Conservation (phyloP, 2,329 filamentous ascomycete genomes). For the Rhexocercosporidium sp. region DNA sequence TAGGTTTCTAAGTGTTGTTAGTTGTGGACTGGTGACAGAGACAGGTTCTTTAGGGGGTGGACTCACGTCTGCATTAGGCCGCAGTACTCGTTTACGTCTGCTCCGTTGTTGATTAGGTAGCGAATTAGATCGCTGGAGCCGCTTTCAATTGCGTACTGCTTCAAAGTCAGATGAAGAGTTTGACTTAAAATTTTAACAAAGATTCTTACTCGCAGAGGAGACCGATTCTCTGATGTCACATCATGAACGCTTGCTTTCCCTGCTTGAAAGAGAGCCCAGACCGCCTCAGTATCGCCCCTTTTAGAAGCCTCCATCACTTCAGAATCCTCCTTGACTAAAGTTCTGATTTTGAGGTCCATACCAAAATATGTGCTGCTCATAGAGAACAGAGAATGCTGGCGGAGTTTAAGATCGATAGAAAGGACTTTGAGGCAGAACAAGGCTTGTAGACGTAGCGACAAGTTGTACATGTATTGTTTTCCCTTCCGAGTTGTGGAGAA, state of each 20-base stretch:
- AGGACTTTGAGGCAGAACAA: neutral
- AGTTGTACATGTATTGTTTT: neutral
- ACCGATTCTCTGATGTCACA: constrained; percentile 13
- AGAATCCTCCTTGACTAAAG: constrained; percentile 4
- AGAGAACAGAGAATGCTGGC: neutral
- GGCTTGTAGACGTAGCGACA: neutral
- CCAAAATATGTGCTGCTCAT: neutral
- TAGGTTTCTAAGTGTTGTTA: neutral
- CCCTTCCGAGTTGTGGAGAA: neutral
- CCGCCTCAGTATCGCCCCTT: constrained; percentile 6
- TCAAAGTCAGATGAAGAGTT: neutral
- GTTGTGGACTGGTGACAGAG: too few species aligned
- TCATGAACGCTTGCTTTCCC: constrained; percentile 20
- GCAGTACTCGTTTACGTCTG: constrained; percentile 8
- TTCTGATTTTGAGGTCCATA: neutral
- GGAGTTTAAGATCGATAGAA: neutral
- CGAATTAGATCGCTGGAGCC: neutral
- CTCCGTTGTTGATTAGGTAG: constrained; percentile 7
- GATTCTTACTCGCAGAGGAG: constrained; percentile 19
- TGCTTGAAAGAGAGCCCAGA: constrained; percentile 11
- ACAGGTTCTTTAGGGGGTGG: too few species aligned
- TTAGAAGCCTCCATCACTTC: constrained; percentile 17
- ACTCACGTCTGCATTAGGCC: constrained; percentile 13
- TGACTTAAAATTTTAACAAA: neutral
- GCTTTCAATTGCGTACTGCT: constrained; percentile 20